A percentile compares a stretch with the other conserved stretches of the same genome.
phyloP scores from a whole-genome alignment of 2,329 filamentous ascomycete species.

The Neopestalotiopsis sp. region DNA sequence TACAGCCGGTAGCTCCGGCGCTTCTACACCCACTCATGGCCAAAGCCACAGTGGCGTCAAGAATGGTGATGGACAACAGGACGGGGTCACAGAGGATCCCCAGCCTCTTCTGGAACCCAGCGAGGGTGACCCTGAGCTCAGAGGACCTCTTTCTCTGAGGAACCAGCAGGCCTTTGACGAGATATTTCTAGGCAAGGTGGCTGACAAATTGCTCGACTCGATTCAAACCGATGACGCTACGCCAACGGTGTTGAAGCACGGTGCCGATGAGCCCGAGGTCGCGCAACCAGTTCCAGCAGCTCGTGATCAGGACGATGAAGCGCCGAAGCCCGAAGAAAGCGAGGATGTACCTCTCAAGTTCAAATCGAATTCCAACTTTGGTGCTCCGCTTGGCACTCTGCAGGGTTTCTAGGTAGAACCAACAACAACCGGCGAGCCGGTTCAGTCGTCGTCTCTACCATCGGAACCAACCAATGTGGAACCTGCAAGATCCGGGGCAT shows the following conservation, averaged over 20 bases:
- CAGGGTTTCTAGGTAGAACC: conserved; percentile 6
- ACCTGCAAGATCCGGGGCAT: background rate
- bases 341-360: conserved; percentile 22
- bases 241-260: conserved; percentile 44
- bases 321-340: conserved; percentile 6
- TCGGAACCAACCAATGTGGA: background rate
- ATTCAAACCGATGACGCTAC: conserved; percentile 52
- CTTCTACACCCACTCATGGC: conserved; percentile 42
- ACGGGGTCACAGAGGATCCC: conserved; percentile 20
- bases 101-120: conserved; percentile 42
- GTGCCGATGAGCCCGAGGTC: background rate
- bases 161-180: conserved; percentile 64
- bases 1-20: conserved; percentile 45
- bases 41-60: conserved; percentile 19
- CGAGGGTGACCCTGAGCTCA: conserved; percentile 52
- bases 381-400: conserved; percentile 19
- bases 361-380: conserved; percentile 21
- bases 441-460: background rate
- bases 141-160: conserved; percentile 58
- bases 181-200: conserved; percentile 55
- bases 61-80: conserved; percentile 26
- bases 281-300: background rate
- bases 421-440: background rate
- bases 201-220: conserved; percentile 58
- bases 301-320: background rate